Conservation (phyloP, 257 asterid species). For the Rehmannia glutinosa region DNA sequence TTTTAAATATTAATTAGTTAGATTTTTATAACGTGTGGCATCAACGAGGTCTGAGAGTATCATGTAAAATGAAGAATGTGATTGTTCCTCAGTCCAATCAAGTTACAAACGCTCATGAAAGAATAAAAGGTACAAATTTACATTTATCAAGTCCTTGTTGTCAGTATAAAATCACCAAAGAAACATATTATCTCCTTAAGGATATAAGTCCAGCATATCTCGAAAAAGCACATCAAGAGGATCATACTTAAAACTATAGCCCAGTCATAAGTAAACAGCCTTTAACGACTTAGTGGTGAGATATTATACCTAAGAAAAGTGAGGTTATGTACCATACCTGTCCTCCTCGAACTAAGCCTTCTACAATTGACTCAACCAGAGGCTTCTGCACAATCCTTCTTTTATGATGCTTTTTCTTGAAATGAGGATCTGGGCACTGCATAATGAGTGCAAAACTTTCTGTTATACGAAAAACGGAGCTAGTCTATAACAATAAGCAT, state of each 20-base stretch:
- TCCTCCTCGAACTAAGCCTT: slow-evolving; percentile 61
- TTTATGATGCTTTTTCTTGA: slow-evolving; percentile 83
- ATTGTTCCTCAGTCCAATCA: too few species aligned
- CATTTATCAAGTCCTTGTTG: too few species aligned
- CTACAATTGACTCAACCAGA: slow-evolving; percentile 65
- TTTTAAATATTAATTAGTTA: too few species aligned
- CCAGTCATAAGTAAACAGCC: not conserved
- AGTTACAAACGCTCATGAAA: too few species aligned
- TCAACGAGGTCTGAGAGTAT: too few species aligned
- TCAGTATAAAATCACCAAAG: too few species aligned
- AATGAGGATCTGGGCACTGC: slow-evolving; percentile 99
- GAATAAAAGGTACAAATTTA: too few species aligned
- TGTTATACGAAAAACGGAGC: slow-evolving; percentile 10
- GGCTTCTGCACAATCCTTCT: slow-evolving; percentile 95
- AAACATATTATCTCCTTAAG: not conserved
- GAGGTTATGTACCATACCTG: slow-evolving; percentile 41
- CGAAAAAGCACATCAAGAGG: not conserved
- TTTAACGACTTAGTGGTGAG: not conserved
- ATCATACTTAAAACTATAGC: not conserved
- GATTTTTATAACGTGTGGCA: too few species aligned
- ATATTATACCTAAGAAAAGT: not conserved
- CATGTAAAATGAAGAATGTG: too few species aligned
- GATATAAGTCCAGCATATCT: not conserved
- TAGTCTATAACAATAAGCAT: too few species aligned
- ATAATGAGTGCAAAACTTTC: slow-evolving; percentile 17